These are phyloP conservation scores for Schizonepeta tenuifolia DNA, from an alignment of 257 asterid genomes.

Conservation along the genomic window DNA sequence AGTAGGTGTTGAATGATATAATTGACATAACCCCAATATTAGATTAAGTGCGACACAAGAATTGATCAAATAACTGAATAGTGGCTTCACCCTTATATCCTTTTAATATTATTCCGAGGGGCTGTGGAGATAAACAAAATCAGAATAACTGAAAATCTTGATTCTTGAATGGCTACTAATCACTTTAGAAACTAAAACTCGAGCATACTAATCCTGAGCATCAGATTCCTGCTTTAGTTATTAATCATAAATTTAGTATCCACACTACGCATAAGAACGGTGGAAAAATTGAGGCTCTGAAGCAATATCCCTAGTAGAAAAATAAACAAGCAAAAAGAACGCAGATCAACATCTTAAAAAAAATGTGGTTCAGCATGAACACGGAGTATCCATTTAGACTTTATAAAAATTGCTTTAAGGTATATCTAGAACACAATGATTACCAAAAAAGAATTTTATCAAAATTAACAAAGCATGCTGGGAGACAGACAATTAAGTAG, in stretches of 20 bases:
- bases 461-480: not conserved
- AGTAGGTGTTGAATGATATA: not conserved
- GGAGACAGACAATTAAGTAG: not conserved
- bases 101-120: too few relatives aligned
- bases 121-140: too few relatives aligned
- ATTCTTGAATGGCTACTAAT: too few relatives aligned
- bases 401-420: not conserved
- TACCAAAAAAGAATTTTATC: not conserved
- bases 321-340: too few relatives aligned
- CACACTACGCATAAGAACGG: not conserved
- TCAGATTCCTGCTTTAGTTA: not conserved
- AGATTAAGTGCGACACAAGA: not conserved
- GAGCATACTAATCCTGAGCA: constrained; percentile 6
- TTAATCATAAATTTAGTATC: not conserved
- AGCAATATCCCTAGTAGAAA: too few relatives aligned
- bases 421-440: not conserved
- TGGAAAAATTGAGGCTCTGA: too few relatives aligned
- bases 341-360: too few relatives aligned
- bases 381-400: not conserved
- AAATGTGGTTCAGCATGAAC: not conserved
- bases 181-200: not conserved
- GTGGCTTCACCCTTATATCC: not conserved
- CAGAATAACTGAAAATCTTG: too few relatives aligned
- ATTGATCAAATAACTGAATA: not conserved
- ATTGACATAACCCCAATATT: not conserved